phyloP scores from a whole-genome alignment of 306 rosid species.

The Corylus avellana region DNA sequence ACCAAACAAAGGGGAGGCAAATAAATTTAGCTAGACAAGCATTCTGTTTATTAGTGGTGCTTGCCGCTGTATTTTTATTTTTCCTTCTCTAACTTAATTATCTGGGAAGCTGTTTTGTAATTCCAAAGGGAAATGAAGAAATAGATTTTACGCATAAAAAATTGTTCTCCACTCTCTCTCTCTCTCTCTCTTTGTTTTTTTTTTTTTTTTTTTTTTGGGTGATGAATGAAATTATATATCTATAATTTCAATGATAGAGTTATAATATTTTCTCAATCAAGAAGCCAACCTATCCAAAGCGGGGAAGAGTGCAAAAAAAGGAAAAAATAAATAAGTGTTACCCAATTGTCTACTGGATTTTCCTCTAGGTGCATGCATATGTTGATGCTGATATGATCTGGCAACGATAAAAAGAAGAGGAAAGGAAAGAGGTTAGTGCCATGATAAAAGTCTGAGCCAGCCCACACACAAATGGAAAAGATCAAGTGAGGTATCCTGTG shows the following conservation, averaged over 20 bases:
- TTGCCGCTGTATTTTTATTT: neutral
- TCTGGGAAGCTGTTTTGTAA: neutral
- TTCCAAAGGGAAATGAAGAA: neutral
- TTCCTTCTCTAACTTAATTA: neutral
- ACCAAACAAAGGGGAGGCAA: neutral
- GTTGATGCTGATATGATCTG: neutral
- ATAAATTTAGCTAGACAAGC: neutral
- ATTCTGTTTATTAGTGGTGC: neutral
- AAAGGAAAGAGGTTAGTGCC: neutral
- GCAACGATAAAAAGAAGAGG: neutral
- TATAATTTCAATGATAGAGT: neutral
- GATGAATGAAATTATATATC: neutral
- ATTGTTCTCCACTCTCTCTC: neutral
- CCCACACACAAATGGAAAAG: neutral
- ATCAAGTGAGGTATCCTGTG: neutral
- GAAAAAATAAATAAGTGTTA: no score
- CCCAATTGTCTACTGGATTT: no score
- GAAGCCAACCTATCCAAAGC: neutral
- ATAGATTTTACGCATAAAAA: neutral
- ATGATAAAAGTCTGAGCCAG: slow-evolving; percentile 2
- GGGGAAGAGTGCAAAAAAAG: neutral
- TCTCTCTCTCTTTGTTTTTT: no score
- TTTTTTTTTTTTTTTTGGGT: neutral
- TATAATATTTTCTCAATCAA: neutral
- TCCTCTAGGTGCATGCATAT: neutral